Conservation (phyloP, 148 eudicot species). For the Tetragonia tetragonoides region DNA sequence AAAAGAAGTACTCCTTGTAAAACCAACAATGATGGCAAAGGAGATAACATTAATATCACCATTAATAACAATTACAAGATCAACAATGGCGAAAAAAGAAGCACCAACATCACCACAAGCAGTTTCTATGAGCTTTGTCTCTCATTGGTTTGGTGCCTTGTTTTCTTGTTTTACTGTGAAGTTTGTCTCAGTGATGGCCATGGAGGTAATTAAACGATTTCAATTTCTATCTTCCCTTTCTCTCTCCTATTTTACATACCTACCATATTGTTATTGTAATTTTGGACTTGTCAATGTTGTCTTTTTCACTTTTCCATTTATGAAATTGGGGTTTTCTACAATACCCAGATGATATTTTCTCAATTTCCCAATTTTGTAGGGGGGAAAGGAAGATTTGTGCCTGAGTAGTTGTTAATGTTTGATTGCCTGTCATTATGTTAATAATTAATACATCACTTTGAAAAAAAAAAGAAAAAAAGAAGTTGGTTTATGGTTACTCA, state of each 20-base stretch:
- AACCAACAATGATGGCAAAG: not conserved
- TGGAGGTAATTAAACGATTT: conserved; percentile 40
- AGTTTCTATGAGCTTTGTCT: conserved; percentile 46
- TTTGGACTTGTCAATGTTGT: not conserved
- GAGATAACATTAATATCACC: not conserved
- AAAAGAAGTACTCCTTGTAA: conserved; percentile 17
- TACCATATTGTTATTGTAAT: conserved; percentile 6
- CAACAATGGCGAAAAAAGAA: conserved; percentile 11
- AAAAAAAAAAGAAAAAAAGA: no score
- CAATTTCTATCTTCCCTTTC: not conserved
- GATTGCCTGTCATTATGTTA: not conserved
- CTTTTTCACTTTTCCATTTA: not conserved
- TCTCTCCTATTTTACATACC: not conserved
- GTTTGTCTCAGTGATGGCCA: conserved; percentile 58
- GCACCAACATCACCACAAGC: conserved; percentile 9
- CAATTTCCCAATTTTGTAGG: not conserved
- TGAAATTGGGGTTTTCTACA: not conserved
- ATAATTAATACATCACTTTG: no score
- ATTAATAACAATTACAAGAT: conserved; percentile 17
- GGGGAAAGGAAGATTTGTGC: no score
- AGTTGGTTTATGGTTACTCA: no score
- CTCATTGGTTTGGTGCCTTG: conserved; percentile 59
- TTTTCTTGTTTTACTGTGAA: conserved; percentile 53
- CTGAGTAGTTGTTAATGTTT: not conserved
- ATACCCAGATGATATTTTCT: conserved; percentile 3